Evolutionary conservation across 192 early-diverging fungal species (phyloP).

Genomic region (Mortierella alpina): DNA sequence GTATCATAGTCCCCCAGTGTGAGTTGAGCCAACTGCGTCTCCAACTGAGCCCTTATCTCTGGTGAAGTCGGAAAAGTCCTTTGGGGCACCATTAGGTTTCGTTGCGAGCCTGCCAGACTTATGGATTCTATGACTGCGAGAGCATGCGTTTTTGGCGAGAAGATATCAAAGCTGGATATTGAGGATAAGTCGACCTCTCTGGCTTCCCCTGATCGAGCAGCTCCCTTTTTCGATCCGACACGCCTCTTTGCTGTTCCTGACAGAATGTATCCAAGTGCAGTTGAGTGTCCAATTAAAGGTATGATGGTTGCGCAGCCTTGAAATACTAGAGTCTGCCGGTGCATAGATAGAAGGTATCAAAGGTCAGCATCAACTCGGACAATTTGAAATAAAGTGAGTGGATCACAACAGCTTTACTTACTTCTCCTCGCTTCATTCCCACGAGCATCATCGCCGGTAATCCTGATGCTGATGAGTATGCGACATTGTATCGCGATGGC

Average conservation of each 20-base stretch:
- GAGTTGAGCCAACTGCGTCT: neutral
- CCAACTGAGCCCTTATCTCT: slow-evolving; percentile 24
- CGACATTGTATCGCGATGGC: slow-evolving; percentile 39
- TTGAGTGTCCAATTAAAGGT: slow-evolving; percentile 56
- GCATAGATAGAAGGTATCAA: no score
- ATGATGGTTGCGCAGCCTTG: slow-evolving; percentile 60
- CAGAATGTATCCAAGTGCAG: slow-evolving; percentile 55
- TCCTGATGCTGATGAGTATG: slow-evolving; percentile 18
- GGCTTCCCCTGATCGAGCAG: neutral
- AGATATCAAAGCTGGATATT: slow-evolving; percentile 52
- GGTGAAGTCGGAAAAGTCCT: neutral
- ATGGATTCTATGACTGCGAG: slow-evolving; percentile 56
- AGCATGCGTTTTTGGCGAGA: slow-evolving; percentile 61
- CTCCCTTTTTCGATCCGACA: slow-evolving; percentile 1
- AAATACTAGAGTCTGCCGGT: slow-evolving; percentile 58
- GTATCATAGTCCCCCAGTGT: slow-evolving; percentile 33
- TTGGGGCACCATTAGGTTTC: slow-evolving; percentile 16
- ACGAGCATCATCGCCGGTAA: slow-evolving; percentile 39
- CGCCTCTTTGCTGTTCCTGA: slow-evolving; percentile 29
- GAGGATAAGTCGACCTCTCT: slow-evolving; percentile 22
- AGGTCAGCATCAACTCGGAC: no score
- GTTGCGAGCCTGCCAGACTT: slow-evolving; percentile 1
- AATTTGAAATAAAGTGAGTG: neutral
- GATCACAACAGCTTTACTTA: slow-evolving; percentile 15
- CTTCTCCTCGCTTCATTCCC: slow-evolving; percentile 59